Percentiles rank a stretch among this genome's conserved stretches.
Conservation (phyloP, 2,329 filamentous ascomycete species). For the Pestalotiopsis sp. region DNA sequence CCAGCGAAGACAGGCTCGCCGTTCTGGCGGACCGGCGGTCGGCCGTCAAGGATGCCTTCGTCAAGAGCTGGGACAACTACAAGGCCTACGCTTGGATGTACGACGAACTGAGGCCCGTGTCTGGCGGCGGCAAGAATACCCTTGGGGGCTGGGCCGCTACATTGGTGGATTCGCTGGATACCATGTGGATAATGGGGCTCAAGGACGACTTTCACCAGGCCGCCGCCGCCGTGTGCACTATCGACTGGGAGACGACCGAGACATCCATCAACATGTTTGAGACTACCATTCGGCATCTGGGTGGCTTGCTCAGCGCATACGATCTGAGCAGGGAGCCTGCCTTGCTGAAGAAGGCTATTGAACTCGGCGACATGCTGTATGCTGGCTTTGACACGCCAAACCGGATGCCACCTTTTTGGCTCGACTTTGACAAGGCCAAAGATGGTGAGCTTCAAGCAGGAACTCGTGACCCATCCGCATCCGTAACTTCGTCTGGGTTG, state of each 20-base stretch:
- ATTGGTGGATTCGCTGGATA: constrained; percentile 63
- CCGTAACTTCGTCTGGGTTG: constrained; percentile 63
- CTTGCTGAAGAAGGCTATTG: constrained; percentile 45
- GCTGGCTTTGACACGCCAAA: constrained; percentile 52
- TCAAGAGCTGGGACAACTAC: constrained; percentile 53
- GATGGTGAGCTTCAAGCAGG: constrained; percentile 36
- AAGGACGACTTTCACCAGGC: constrained; percentile 59
- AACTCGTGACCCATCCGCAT: constrained; percentile 38
- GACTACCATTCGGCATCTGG: constrained; percentile 50
- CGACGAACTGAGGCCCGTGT: constrained; percentile 55
- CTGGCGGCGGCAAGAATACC: constrained; percentile 46
- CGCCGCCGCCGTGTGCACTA: constrained; percentile 47
- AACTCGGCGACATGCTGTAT: constrained; percentile 52
- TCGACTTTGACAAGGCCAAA: constrained; percentile 50
- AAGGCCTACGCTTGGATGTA: constrained; percentile 53
- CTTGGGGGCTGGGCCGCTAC: constrained; percentile 63
- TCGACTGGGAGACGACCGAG: constrained; percentile 51
- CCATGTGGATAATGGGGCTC: constrained; percentile 65
- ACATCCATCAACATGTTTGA: constrained; percentile 47
- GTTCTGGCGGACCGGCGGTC: constrained; percentile 31
- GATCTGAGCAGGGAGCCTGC: constrained; percentile 45
- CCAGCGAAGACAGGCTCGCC: constrained; percentile 23
- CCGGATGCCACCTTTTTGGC: constrained; percentile 57
- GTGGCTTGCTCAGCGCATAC: constrained; percentile 47
- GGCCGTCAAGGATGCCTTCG: constrained; percentile 45